Evolutionary conservation across 2,329 filamentous ascomycete genomes (phyloP), one percentile per base, ranked within the genome.

Genomic region (Huntiella bhutanensis): DNA sequence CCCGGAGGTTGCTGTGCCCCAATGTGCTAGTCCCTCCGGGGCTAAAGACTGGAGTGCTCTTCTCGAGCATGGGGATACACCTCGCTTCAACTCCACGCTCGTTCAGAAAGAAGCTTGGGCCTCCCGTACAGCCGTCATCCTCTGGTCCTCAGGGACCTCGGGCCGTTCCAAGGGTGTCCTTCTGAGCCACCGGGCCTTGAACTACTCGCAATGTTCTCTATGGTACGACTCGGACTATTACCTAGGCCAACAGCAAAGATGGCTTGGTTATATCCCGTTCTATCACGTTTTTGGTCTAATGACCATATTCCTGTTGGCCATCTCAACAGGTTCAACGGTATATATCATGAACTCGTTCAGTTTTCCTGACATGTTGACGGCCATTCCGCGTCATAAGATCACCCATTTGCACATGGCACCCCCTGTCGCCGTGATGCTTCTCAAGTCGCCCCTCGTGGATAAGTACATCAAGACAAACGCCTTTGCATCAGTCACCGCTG

Each of bases 161-260:
- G 82, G 82, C 1, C 65, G 79, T 0, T 80, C 81, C 10, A 86
- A 86, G 57, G 81, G 81, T 34, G 81, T 85, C 1, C 70, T 80
- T 55, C 74, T 85, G 45, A 75, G 75, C 2, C 80, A 86, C 57
- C 64, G 65, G 48, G 81, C 82, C 49, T 75, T 66, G 48, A 64
- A 79, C 59, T 69, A 80, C 50, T 66, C 76, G 35, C 75, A 68
- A 13, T 55, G 58, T 1, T 61, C 63, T 2, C 58, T 70, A n/a
- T 62, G 67, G 51, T 63, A 68, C 17, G 64, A 73, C 32, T 70
- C 70, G 49, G 62, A 69, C 51, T 61, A 60, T 46, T 65, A 66
- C 53, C 52, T 51, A 40, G 50, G 58, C 52, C 54, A 54, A 34
- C 46, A 56, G 53, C 52, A 66, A 60, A 45, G 60, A 59, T 55